Base-by-base conservation (phyloP, 441 rosid genomes). In the Eruca vesicaria region DNA sequence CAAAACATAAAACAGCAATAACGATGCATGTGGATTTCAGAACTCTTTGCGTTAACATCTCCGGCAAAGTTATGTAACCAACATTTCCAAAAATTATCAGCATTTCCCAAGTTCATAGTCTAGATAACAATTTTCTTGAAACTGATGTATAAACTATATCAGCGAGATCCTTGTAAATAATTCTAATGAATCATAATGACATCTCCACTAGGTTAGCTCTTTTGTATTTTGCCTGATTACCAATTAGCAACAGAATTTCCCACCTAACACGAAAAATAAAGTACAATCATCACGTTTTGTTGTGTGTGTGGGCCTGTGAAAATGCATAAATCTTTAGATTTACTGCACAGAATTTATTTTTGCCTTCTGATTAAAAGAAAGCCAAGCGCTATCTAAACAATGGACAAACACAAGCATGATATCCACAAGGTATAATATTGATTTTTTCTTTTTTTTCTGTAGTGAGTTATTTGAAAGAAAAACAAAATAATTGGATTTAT, bases 221-320 rank as follows among this genome's bases (percentile, higher is more conserved):
- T 18, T 38, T 38, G 26, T 68, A 35, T 68, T 55, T 38, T 38
- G 45, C 63, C 23, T 69, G 53, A 75, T 9, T 62, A 29, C 50
- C 55, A 69, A 76, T 76, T 28, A 63, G 79, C 75, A 76, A 76
- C 43, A 69, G 71, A 58, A 53, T 11, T 63, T 56, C 66, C 75
- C 75, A 69, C 75, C 29, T 6, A 69, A 63, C 19, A 58, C 74
- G 0, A 14, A 9, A 55, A 61, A 2, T 62, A 68, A 55, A 55
- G 59, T 2, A 11, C 6, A 41, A 56, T 69, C 53, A 76, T 76
- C 53, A 29, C 31, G 64, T 55, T 41, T 56, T 53, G 6, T 14
- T 53, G n/a, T 66, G 33, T 35, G 72, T 20, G 68, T 35, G 73
- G 68, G 16, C 68, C 68, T 26, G 6, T 36, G 35, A 57, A 61